Conservation (phyloP, 2,329 filamentous ascomycete species). For the Lomentospora prolificans region DNA sequence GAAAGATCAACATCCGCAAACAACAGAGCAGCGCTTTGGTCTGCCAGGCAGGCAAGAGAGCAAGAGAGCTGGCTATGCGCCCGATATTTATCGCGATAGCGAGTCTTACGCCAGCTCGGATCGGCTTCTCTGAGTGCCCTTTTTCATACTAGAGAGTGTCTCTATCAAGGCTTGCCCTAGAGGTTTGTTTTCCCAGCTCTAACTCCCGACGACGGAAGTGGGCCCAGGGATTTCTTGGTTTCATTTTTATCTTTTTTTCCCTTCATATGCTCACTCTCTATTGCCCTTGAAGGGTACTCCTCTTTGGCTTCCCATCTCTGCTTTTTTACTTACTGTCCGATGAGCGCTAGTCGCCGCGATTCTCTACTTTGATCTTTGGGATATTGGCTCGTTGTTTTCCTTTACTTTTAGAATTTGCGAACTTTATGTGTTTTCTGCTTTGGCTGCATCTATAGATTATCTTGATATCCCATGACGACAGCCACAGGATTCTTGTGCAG, state of each 20-base stretch:
- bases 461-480: conserved; percentile 1
- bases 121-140: not conserved
- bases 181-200: not conserved
- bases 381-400: not conserved
- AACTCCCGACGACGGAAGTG: no score
- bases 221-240: conserved; percentile 1
- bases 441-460: not conserved
- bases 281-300: no score
- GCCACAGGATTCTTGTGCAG: conserved; percentile 4
- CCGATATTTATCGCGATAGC: not conserved
- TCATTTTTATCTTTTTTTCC: not conserved
- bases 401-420: no score
- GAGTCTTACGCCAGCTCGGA: not conserved
- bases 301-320: not conserved
- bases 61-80: no score
- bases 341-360: not conserved
- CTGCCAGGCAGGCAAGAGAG: not conserved
- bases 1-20: no score
- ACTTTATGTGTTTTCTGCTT: not conserved
- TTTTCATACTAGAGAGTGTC: not conserved
- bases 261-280: not conserved
- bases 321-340: not conserved
- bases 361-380: not conserved
- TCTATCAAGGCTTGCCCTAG: conserved; percentile 3
- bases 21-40: not conserved